Evolutionary conservation across 2,329 filamentous ascomycete genomes (phyloP).

Genomic region (Seiridium cupressi): DNA sequence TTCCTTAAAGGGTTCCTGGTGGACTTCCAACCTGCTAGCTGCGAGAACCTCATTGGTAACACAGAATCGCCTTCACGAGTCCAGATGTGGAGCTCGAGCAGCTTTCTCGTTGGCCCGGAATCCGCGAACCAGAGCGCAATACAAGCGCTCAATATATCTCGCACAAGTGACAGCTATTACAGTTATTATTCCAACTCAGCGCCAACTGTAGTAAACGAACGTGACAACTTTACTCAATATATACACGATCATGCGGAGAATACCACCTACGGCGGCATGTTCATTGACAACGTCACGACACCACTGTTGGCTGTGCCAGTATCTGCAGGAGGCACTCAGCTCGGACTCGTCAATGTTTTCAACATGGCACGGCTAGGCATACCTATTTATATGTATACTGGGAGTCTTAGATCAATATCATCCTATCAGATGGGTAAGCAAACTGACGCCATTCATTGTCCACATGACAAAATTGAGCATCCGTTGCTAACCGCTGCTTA

Average conservation of each 20-base stretch:
- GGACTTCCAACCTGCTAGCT: slow-evolving; percentile 15
- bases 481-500: not conserved
- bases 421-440: not conserved
- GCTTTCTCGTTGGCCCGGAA: slow-evolving; percentile 12
- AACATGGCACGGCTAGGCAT: slow-evolving; percentile 17
- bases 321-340: too few relatives aligned
- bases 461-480: too few relatives aligned
- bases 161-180: not conserved
- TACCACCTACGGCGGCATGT: slow-evolving; percentile 16
- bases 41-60: slow-evolving; percentile 14
- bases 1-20: slow-evolving; percentile 14
- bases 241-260: slow-evolving; percentile 12
- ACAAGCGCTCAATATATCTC: not conserved
- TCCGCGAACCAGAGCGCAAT: slow-evolving; percentile 12
- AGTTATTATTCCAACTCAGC: not conserved
- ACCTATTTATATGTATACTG: slow-evolving; percentile 7
- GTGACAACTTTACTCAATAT: slow-evolving; percentile 15
- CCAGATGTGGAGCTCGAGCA: not conserved
- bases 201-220: slow-evolving; percentile 10
- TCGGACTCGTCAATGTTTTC: slow-evolving; percentile 16
- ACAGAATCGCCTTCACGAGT: slow-evolving; percentile 5
- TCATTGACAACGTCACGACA: slow-evolving; percentile 15
- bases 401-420: not conserved
- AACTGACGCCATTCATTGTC: not conserved
- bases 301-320: slow-evolving; percentile 16